These are phyloP conservation scores for Phytophthora palmivora DNA, from an alignment of 352 stramenopile genomes.

Conservation along the genomic window DNA sequence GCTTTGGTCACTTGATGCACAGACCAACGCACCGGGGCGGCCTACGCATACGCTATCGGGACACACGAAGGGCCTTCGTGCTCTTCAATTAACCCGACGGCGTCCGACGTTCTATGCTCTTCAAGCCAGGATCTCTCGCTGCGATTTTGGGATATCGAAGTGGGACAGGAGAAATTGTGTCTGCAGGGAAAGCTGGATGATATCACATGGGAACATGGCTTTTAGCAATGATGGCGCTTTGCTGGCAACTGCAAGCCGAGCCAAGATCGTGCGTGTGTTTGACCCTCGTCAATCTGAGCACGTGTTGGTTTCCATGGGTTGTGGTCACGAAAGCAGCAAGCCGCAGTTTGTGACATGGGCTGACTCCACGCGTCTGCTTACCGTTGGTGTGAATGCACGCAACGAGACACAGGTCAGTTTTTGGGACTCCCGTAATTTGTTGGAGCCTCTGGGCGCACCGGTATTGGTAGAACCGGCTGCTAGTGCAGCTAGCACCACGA, in stretches of 20 bases:
- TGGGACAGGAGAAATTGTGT: constrained; percentile 50
- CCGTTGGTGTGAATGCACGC: constrained; percentile 60
- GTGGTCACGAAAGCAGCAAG: constrained; percentile 70
- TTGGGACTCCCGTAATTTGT: constrained; percentile 76
- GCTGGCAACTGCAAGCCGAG: constrained; percentile 72
- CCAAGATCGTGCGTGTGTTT: constrained; percentile 79
- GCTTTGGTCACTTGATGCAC: constrained; percentile 56
- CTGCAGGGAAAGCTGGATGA: constrained; percentile 72
- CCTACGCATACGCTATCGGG: constrained; percentile 42
- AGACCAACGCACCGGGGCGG: constrained; percentile 14
- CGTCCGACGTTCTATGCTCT: constrained; percentile 65
- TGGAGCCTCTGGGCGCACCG: constrained; percentile 61
- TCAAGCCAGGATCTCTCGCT: constrained; percentile 66
- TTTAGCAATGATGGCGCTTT: constrained; percentile 74
- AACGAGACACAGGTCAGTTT: constrained; percentile 77
- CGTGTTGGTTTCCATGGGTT: constrained; percentile 67
- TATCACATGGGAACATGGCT: constrained; percentile 72
- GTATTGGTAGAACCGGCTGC: constrained; percentile 36
- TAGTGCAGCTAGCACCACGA: constrained; percentile 48
- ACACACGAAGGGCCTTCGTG: constrained; percentile 62
- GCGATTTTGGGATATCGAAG: constrained; percentile 80
- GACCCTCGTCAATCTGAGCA: constrained; percentile 61
- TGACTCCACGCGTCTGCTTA: constrained; percentile 50
- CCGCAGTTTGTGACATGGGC: constrained; percentile 78
- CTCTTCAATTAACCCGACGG: constrained; percentile 71